Evolutionary conservation across 1,284 basidiomycete genomes (phyloP).

Genomic region (Cryptococcus sp.): DNA sequence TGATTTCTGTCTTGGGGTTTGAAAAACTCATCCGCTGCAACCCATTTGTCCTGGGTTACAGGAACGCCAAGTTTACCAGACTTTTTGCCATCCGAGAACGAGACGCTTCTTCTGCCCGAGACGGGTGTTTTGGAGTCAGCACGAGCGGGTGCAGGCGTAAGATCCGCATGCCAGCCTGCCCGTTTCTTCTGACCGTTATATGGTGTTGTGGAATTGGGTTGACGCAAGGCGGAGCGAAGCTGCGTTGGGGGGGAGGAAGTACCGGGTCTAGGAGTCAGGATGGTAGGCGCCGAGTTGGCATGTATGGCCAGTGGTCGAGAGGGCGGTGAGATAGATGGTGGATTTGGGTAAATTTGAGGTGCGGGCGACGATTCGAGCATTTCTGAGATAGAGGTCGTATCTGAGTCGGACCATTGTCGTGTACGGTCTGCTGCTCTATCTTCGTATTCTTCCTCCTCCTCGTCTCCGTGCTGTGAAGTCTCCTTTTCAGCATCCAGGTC

Average conservation of each 20-base stretch:
- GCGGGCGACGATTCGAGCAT: not conserved
- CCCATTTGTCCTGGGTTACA: not conserved
- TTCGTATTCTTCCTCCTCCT: not conserved
- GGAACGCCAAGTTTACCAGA: slow-evolving; percentile 64
- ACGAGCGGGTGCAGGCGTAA: slow-evolving; percentile 25
- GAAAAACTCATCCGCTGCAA: slow-evolving; percentile 39
- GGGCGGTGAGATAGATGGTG: slow-evolving; percentile 2
- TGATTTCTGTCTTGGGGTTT: slow-evolving; percentile 29
- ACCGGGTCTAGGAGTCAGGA: slow-evolving; percentile 29
- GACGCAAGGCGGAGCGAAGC: slow-evolving; percentile 39
- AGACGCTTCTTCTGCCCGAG: slow-evolving; percentile 70
- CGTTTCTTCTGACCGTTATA: slow-evolving; percentile 41
- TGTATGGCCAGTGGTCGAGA: slow-evolving; percentile 21
- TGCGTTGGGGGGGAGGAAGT: slow-evolving; percentile 9
- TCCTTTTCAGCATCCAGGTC: not conserved
- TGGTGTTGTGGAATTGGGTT: slow-evolving; percentile 36
- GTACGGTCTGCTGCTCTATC: slow-evolving; percentile 4
- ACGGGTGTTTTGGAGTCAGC: slow-evolving; percentile 7
- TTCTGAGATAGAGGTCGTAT: not conserved
- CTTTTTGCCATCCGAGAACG: slow-evolving; percentile 85
- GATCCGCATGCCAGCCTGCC: slow-evolving; percentile 36
- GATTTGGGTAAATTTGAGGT: not conserved
- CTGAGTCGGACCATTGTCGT: not conserved
- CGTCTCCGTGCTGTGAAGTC: not conserved
- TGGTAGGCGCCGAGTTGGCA: slow-evolving; percentile 26